These are phyloP conservation scores for Rhynchosporium secalis DNA, from an alignment of 2,329 filamentous ascomycete species.

Conservation along the genomic window DNA sequence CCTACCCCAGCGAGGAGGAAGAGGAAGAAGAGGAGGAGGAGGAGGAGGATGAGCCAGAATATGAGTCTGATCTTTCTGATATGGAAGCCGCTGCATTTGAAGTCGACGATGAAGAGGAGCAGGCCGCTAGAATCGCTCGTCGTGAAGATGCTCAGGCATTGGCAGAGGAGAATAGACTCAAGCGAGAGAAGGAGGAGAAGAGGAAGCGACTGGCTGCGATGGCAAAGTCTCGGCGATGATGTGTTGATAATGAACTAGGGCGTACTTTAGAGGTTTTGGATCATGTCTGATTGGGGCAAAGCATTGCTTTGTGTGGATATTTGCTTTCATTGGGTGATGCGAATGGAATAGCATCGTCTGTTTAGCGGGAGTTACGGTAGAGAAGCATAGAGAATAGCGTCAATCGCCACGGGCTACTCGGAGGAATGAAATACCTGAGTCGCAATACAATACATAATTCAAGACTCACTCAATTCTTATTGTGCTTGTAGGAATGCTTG, in stretches of 20 bases:
- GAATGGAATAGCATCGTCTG: slow-evolving; percentile 6
- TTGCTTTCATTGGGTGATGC: slow-evolving; percentile 13
- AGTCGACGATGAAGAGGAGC: slow-evolving; percentile 69
- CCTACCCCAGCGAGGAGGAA: slow-evolving; percentile 39
- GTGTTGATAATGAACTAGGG: background rate
- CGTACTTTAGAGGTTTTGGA: background rate
- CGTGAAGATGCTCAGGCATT: slow-evolving; percentile 68
- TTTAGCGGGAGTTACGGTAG: slow-evolving; percentile 21
- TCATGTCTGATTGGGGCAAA: slow-evolving; percentile 7
- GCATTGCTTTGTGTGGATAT: slow-evolving; percentile 9
- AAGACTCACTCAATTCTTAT: no score
- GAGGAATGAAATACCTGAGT: background rate
- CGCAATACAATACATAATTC: background rate
- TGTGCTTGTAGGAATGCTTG: no score
- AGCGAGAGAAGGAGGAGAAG: slow-evolving; percentile 60
- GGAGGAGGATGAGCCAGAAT: slow-evolving; percentile 63
- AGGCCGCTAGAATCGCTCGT: slow-evolving; percentile 61
- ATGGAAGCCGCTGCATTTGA: slow-evolving; percentile 78
- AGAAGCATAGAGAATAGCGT: slow-evolving; percentile 12
- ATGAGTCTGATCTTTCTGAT: slow-evolving; percentile 65
- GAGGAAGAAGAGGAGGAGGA: slow-evolving; percentile 51
- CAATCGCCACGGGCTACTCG: background rate
- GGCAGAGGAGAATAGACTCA: slow-evolving; percentile 60
- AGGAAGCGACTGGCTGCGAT: slow-evolving; percentile 37
- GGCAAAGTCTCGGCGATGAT: slow-evolving; percentile 34